Base-by-base conservation (phyloP, 139 green algal genomes). In the Coccomyxa sp. region DNA sequence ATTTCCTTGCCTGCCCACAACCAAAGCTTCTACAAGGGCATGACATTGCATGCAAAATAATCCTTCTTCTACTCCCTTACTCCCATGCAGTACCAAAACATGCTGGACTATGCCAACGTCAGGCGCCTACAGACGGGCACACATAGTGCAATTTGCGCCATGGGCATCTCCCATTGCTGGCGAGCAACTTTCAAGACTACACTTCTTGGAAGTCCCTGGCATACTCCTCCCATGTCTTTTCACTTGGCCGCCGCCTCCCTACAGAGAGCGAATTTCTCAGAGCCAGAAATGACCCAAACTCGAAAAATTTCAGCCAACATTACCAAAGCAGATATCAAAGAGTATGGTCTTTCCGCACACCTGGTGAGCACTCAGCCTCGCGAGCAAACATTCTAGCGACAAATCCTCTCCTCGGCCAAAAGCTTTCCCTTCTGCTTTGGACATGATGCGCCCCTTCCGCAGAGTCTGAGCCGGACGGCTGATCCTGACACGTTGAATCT, bases 141-240 rank as follows among this genome's bases (percentile, higher is more conserved):
- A 51, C 38, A 51, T 7, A 7, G 7, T 51, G 38, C 38, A 51
- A 11, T 51, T 51, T 51, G 38, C 38, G 3, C 38, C 38, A 51
- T 51, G 38, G 38, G 3, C 38, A 51, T 51, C 38, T 51, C 38
- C 38, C 38, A 51, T 51, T 51, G 38, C 38, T 7, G 7, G 38
- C 3, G 38, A 11, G 38, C 38, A 51, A 51, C 38, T 51, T 51
- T 51, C 38, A 51, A 51, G 38, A 51, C 38, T 27, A 78, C 27
- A 78, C 71, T 78, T 78, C 71, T 27, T 31, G 21, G 71, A 78
- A 78, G 25, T 78, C 71, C n/a, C 71, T 78, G 21, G 71, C 71
- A 31, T 78, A 78, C 71, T 51, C 27, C 71, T 78, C 23, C 71
- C 71, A 78, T 31, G 27, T 78, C 14, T 78, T 28, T 31, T 31